Base-by-base conservation (phyloP, 352 stramenopile genomes). In the Globisporangium parvum region DNA sequence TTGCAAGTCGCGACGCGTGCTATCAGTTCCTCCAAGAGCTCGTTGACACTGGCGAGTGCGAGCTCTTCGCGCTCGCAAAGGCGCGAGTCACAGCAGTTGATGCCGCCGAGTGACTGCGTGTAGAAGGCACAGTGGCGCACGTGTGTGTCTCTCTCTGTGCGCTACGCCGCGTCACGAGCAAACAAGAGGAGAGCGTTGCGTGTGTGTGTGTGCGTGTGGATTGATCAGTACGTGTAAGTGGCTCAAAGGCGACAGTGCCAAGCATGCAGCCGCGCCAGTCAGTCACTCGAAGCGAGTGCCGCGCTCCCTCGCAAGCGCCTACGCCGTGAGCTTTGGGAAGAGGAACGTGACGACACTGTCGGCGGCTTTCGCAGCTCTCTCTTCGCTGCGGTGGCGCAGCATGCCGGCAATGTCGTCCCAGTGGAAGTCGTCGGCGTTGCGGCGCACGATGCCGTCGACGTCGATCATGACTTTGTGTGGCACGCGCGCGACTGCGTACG, bases 21-120 rank as follows among this genome's bases (percentile, higher is more conserved):
- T 77, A 63, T 6, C 53, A 60, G 41, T 90, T 87, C 37, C 65
- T 90, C 4, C 73, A 90, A 56, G 75, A 88, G 47, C 67, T 90
- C n/a, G 58, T 81, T 26, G 66, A 75, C 42, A 87, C 75, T 28
- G 80, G 77, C 48, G 77, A 90, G 57, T 90, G 77, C 39, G 80
- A 90, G 57, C 48, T 90, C n/a, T 90, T 88, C 47, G 31, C 37
- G 26, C 46, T 59, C 26, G 50, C 49, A 15, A 60, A 58, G 28
- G 26, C 37, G 20, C 35, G 6, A 33, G 31, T 10, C 28, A 35
- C 21, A 45, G 17, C 40, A 20, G 33, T n/a, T 23, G 10, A 18
- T 3, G 10, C 20, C 9, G 35, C 20, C 0, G 9, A 28, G 2
- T 14, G 17, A n/a, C n/a, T n/a, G n/a, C n/a, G n/a, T n/a, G n/a